phyloP scores from a whole-genome alignment of 371 early-diverging fungal genomes.

The Mucor sp. region DNA sequence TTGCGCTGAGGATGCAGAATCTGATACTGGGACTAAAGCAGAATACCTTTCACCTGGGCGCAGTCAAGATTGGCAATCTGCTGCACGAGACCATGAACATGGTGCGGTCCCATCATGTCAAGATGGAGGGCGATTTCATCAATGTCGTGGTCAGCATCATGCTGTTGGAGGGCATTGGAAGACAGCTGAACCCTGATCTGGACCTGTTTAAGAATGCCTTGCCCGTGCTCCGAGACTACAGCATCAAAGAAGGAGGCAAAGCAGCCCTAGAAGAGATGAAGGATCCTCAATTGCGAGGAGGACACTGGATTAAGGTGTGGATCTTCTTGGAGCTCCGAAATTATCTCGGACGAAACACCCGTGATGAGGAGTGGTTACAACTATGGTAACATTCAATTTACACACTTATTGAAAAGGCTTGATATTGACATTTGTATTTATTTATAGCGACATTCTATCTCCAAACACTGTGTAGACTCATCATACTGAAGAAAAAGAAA shows the following conservation, averaged over 20 bases:
- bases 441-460: constrained; percentile 26
- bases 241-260: constrained; percentile 61
- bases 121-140: constrained; percentile 92
- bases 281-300: constrained; percentile 40
- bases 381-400: constrained; percentile 30
- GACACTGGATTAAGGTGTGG: constrained; percentile 78
- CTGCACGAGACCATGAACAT: constrained; percentile 77
- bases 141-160: constrained; percentile 90
- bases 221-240: constrained; percentile 75
- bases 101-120: constrained; percentile 90
- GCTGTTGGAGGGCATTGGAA: constrained; percentile 93
- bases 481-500: neutral
- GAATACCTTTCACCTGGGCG: constrained; percentile 76
- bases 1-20: constrained; percentile 77
- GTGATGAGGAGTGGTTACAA: constrained; percentile 52
- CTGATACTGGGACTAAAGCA: constrained; percentile 71
- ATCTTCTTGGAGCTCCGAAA: constrained; percentile 75
- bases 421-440: neutral
- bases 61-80: constrained; percentile 79
- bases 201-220: constrained; percentile 86
- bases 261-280: constrained; percentile 57
- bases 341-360: constrained; percentile 50
- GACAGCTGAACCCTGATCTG: constrained; percentile 86
- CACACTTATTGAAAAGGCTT: neutral
- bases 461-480: constrained; percentile 13